A percentile compares a stretch with the other conserved stretches of the same genome.
These are phyloP conservation scores for Calvatia gigantea DNA, from an alignment of 768 basidiomycete species.

Conservation along the genomic window DNA sequence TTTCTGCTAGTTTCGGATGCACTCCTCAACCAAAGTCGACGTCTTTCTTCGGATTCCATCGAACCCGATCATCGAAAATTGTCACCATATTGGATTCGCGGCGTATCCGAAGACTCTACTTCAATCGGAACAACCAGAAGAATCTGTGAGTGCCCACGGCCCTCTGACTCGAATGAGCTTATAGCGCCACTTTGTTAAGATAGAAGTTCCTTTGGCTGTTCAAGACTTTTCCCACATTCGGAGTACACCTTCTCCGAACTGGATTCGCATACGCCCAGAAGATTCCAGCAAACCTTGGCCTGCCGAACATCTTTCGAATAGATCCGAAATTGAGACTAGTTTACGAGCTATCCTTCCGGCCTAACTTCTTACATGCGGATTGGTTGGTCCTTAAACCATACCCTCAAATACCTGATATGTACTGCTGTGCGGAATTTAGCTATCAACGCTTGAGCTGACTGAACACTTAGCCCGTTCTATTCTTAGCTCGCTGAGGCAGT, in stretches of 20 bases:
- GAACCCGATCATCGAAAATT: constrained; percentile 81
- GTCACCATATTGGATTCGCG: constrained; percentile 57
- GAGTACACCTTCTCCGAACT: constrained; percentile 75
- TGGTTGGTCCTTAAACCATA: neutral
- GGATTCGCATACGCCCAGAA: constrained; percentile 35
- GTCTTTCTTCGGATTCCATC: constrained; percentile 67
- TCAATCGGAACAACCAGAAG: constrained; percentile 13
- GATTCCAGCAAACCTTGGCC: constrained; percentile 23
- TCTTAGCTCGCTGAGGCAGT: too few species aligned
- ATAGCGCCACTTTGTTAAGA: neutral
- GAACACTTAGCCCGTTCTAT: too few species aligned
- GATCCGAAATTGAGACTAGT: constrained; percentile 15
- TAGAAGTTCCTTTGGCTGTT: neutral
- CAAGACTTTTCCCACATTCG: constrained; percentile 88
- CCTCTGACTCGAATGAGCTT: neutral
- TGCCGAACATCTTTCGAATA: neutral
- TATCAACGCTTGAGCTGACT: too few species aligned
- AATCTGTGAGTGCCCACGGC: constrained; percentile 10
- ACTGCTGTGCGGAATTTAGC: too few species aligned
- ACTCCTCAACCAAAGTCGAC: constrained; percentile 59
- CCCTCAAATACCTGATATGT: too few species aligned
- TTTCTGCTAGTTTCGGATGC: constrained; percentile 95
- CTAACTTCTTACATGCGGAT: constrained; percentile 5
- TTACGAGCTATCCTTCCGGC: constrained; percentile 9
- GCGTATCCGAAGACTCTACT: constrained; percentile 46